These are phyloP conservation scores for Blastomyces percursus DNA, from an alignment of 2,329 filamentous ascomycete genomes.

Conservation along the genomic window DNA sequence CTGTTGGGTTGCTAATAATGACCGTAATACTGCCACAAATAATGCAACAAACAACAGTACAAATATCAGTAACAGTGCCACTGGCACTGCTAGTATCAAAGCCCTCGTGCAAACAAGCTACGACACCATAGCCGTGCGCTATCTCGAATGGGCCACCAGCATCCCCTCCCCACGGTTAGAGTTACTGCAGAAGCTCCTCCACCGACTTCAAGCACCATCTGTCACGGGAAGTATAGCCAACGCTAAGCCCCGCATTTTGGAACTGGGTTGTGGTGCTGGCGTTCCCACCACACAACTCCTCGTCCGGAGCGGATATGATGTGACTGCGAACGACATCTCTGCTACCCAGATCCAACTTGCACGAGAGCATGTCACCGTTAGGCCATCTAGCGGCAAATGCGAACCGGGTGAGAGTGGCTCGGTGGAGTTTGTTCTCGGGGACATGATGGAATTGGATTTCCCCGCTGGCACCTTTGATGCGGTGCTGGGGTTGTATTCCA, in stretches of 20 bases:
- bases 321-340: slow-evolving; percentile 11
- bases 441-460: slow-evolving; percentile 35
- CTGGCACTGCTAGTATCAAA: neutral
- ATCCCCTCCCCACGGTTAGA: slow-evolving; percentile 21
- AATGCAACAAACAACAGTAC: neutral
- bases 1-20: neutral
- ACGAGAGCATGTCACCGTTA: slow-evolving; percentile 12
- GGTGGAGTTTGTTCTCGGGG: slow-evolving; percentile 26
- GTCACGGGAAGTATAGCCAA: neutral
- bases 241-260: slow-evolving; percentile 21
- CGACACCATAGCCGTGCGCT: slow-evolving; percentile 27
- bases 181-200: slow-evolving; percentile 24
- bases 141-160: slow-evolving; percentile 27
- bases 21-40: neutral
- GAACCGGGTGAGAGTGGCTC: neutral
- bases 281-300: slow-evolving; percentile 23
- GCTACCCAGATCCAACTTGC: neutral
- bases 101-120: slow-evolving; percentile 17
- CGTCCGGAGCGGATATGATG: neutral
- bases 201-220: slow-evolving; percentile 1
- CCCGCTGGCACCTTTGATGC: slow-evolving; percentile 34
- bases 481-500: slow-evolving; percentile 43
- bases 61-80: too few relatives aligned
- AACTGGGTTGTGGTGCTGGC: slow-evolving; percentile 35
- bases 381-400: neutral